Base-by-base conservation (phyloP, 331 rosid species). In the Rosa hybrid region DNA sequence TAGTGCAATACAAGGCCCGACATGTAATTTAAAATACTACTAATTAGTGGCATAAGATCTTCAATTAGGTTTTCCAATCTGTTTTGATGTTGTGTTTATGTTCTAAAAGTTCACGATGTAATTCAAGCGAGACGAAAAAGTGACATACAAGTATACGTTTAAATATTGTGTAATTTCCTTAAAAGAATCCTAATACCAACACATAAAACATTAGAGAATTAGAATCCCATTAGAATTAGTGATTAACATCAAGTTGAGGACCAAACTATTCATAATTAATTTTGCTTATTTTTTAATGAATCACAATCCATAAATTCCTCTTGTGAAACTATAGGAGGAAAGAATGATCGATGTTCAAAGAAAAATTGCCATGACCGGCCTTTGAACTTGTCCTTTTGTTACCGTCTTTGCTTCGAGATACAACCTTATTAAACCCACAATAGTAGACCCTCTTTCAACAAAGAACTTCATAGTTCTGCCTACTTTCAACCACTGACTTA, bases 301-400 rank as follows among this genome's bases (percentile, higher is more conserved):
- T 41, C 68, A 23, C 51, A 44, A 45, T 44, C 63, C 56, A 44
- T 67, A 9, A 73, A 2, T 20, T 71, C 62, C 10, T 21, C 16
- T 59, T 57, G 68, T 68, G 53, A 39, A 13, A 42, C 20, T 14
- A 12, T 4, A 10, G 75, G 72, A 50, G 79, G 10, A 80, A 42
- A 50, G 46, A 6, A 25, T 74, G 64, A 27, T 27, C 27, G 27
- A 69, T 68, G 71, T 20, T 44, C 14, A 76, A 80, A 83, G 71
- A 34, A 8, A 11, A 54, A 65, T 45, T 23, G 42, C 56, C 54
- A 17, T 42, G 68, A 83, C 90, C 89, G 94, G 90, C 91, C 87
- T 62, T 48, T 53, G 63, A 81, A 46, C 71, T 84, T 83, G 88
- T 81, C 79, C 65, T 78, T 83, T 78, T 69, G 63, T 83, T 68